Evolutionary conservation across 2,329 filamentous ascomycete species (phyloP), one percentile per base, ranked within the genome.

Genomic region (Pseudogymnoascus sp.): DNA sequence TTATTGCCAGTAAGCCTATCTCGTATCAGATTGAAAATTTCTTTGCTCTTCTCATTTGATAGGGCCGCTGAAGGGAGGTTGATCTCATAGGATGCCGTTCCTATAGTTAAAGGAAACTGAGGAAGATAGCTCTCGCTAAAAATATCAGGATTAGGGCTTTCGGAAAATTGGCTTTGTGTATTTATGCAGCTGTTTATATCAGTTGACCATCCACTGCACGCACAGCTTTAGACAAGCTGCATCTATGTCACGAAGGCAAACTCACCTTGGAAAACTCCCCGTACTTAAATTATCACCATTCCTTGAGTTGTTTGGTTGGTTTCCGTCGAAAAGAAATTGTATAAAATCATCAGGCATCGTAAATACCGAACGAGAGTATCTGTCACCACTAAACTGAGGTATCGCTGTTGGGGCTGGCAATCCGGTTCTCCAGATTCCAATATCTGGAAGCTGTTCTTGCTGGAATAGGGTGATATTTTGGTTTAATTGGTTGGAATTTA

Each of bases 31-130:
- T 95, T 88, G 38, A 93, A 86, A 9, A 97, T 78, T 65, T 95
- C 88, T 72, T 88, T 86, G 65, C 91, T 88, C 77, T 96, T 96
- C 66, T 92, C 89, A 66, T 96, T 91, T 0, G 92, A 96, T 63
- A 97, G 82, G 5, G 89, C 83, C 3, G 88, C 88, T 70, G 81
- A 40, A 96, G 82, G 69, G 89, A 96, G 63, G 88, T 93, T 55
- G 96, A 89, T n/a, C 91, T 90, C 92, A 96, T 96, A 37, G 92
- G 87, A 70, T 96, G 90, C 68, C 90, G 87, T 3, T 85, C 82
- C 21, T 72, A 74, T 11, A 79, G 75, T n/a, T 81, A 78, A 35
- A 83, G 83, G 67, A 85, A 85, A 65, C 84, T 84, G n/a, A 81
- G 82, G 52, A 82, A 71, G 40, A 79, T 74, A 37, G 76, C 73